Percentiles rank a stretch among this genome's conserved stretches.
These are phyloP conservation scores for Geosmithia flava DNA, from an alignment of 2,329 filamentous ascomycete genomes.

Conservation along the genomic window DNA sequence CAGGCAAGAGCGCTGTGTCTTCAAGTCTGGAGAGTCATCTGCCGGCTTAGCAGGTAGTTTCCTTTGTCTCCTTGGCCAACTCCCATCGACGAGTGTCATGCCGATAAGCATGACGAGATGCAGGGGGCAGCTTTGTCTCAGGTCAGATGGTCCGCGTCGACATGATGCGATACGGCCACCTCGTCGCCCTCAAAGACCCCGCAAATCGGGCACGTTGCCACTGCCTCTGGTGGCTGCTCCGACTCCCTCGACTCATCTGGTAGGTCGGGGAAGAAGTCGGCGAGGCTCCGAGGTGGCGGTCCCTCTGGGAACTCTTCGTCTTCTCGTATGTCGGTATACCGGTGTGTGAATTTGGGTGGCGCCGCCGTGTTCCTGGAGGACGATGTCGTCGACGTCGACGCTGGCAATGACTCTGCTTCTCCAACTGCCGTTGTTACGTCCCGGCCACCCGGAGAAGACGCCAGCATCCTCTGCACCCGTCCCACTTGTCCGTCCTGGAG, in stretches of 20 bases:
- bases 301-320: conserved; percentile 22
- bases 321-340: conserved; percentile 21
- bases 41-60: too few relatives aligned
- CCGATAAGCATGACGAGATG: background rate
- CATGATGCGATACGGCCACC: conserved; percentile 53
- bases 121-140: background rate
- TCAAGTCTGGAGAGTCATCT: too few relatives aligned
- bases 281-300: conserved; percentile 26
- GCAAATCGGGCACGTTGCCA: conserved; percentile 50
- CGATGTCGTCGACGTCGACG: background rate
- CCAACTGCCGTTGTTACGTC: conserved; percentile 2
- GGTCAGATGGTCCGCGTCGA: conserved; percentile 27
- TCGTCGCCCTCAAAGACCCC: conserved; percentile 56
- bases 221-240: background rate
- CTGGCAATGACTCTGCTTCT: background rate
- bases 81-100: background rate
- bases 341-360: conserved; percentile 13
- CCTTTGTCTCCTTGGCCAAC: background rate
- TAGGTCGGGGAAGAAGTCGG: conserved; percentile 34
- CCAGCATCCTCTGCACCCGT: conserved; percentile 51
- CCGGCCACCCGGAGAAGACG: conserved; percentile 9
- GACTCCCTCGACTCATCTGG: conserved; percentile 10
- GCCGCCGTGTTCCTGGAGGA: background rate
- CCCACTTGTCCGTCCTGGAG: conserved; percentile 60
- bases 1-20: background rate